Base-by-base conservation (phyloP, 2,329 filamentous ascomycete species). In the Colletotrichum cordylinicola region DNA sequence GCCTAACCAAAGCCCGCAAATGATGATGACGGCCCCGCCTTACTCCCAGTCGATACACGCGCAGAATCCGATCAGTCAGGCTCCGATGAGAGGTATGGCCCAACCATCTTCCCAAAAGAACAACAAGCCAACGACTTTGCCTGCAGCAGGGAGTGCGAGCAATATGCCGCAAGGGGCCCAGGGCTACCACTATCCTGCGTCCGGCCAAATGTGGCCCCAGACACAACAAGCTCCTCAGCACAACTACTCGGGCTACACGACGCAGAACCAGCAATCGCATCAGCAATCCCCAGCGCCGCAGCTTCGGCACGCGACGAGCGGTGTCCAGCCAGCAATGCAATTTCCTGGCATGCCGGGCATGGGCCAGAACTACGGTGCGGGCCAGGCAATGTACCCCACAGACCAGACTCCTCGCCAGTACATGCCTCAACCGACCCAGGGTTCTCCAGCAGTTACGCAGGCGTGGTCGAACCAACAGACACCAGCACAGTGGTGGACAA, bases 1-100 rank as follows among this genome's bases (percentile, higher is more conserved):
- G n/a, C 85, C 91, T 8, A 91, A 91, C 77, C 92, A 93, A 80
- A 91, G 91, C 79, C 90, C 90, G 16, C 92, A 93, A 82, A 88
- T 92, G 86, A 92, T 94, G 90, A 92, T 92, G 89, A 89, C 90
- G 79, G 90, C 84, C 79, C 91, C 86, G 77, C 88, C 91, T 2
- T 98, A 96, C 84, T 91, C 93, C 70, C 94, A 93, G 81, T 90
- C 94, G 70, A 88, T 93, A 67, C 93, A 94, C 81, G 90, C 93
- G 43, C 94, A 94, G 81, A 93, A 91, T 81, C 89, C 93, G 52
- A 92, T 96, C 82, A 90, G 90, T 35, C 94, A 95, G 82, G 93
- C 95, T 29, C 92, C 88, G 29, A 92, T 95, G 83, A 92, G 94
- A 85, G 90, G 91, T 82, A 93, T 94, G 86, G 90, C 91, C 78